Conservation (phyloP, 129 eudicot species). For the Centella asiatica region DNA sequence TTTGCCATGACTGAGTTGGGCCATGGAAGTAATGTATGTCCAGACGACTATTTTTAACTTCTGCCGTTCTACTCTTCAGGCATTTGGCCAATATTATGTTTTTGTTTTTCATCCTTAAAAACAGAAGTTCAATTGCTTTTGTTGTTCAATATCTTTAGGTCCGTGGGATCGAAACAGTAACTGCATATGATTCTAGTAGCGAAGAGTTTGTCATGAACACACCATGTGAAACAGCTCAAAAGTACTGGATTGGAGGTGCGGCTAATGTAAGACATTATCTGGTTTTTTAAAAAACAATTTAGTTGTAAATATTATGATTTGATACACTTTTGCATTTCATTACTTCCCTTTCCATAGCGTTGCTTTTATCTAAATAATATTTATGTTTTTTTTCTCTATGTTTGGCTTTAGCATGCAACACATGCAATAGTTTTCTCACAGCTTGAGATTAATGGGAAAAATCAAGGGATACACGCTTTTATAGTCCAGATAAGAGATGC, state of each 20-base stretch:
- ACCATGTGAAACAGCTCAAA: conserved; percentile 96
- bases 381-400: conserved; percentile 5
- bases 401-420: conserved; percentile 62
- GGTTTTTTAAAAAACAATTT: too few species aligned
- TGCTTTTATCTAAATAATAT: neutral
- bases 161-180: conserved; percentile 83
- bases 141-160: conserved; percentile 36
- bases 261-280: conserved; percentile 44
- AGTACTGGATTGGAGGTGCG: conserved; percentile 99
- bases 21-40: conserved; percentile 94
- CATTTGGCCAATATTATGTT: too few species aligned
- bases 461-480: conserved; percentile 91
- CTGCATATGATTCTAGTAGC: conserved; percentile 70
- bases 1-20: conserved; percentile 98
- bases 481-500: conserved; percentile 74
- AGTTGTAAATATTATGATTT: neutral
- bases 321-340: neutral
- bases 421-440: conserved; percentile 88
- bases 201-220: conserved; percentile 74
- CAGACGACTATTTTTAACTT: neutral
- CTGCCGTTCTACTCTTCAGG: too few species aligned
- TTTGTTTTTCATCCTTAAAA: too few species aligned
- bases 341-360: neutral
- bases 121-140: neutral
- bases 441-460: conserved; percentile 65